Percentiles rank a stretch among this genome's conserved stretches.
Conservation (phyloP, 371 early-diverging fungal genomes). For the Mortierella polycephala region DNA sequence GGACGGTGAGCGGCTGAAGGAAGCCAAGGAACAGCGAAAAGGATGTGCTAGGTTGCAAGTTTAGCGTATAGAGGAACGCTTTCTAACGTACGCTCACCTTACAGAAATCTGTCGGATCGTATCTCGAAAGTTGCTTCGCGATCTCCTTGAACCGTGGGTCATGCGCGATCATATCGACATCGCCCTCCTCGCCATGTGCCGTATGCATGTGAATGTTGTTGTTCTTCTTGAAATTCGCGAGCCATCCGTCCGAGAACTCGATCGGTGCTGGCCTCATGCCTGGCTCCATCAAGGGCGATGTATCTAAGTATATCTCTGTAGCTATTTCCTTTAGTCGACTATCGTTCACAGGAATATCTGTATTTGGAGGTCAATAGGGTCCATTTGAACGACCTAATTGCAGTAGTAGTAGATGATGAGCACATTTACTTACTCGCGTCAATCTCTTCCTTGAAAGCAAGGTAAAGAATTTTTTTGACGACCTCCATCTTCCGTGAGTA, state of each 20-base stretch:
- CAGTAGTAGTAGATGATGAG: too few species aligned
- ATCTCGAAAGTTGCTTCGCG: neutral
- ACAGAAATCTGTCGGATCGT: conserved; percentile 2
- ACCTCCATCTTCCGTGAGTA: conserved; percentile 9
- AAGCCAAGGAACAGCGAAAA: neutral
- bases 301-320: neutral
- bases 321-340: neutral
- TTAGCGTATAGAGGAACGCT: too few species aligned
- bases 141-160: neutral
- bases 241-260: conserved; percentile 1
- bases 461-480: neutral
- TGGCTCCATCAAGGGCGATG: neutral
- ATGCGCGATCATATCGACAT: neutral
- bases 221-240: neutral
- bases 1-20: neutral
- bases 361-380: neutral
- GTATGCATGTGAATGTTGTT: neutral
- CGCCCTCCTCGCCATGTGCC: conserved; percentile 5
- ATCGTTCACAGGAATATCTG: conserved; percentile 4
- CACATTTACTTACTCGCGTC: neutral
- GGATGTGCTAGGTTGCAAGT: too few species aligned
- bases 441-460: neutral
- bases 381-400: neutral
- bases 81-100: neutral
- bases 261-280: neutral